Base-by-base conservation (phyloP, 2,329 filamentous ascomycete genomes). In the Phialophora chinensis region DNA sequence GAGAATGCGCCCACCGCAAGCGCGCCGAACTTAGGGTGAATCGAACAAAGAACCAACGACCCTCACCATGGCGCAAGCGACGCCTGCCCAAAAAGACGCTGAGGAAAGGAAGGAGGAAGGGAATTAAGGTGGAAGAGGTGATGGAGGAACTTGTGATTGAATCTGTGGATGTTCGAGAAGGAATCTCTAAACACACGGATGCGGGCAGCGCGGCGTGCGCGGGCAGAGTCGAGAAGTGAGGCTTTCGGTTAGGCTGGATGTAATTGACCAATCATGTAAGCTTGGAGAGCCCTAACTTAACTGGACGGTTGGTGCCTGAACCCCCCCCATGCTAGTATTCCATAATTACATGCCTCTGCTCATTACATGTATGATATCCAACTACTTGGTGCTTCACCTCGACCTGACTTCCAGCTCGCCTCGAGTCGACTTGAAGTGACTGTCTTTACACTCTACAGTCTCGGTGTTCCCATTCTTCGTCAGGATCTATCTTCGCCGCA, bases 31-130 rank as follows among this genome's bases (percentile, higher is more conserved):
- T 62, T 47, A 68, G 25, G 60, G 60, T 50, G 60, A 61, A 61
- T 50, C 53, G 53, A 54, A 59, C 58, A 50, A 17, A 49, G 23
- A 44, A 47, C 49, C 52, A 31, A 52, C 44, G 14, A 27, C 50
- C 23, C 31, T 66, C 60, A 68, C 63, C 66, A 68, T 68, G 62
- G 63, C 63, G 66, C 56, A 55, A 56, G 17, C n/a, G 62, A 53
- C 52, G 33, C 55, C 52, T 50, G 31, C 54, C 29, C 20, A 54
- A 49, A 35, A 54, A 62, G 56, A 66, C 52, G 63, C 35, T 55
- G 14, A 52, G 33, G 65, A 61, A 23, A 38, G 25, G 54, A 31
- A 54, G 25, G 25, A 47, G 10, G 57, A 59, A 60, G 59, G 53
- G 38, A 55, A 27, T 54, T 58, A 33, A 25, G 56, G 66, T 33